Evolutionary conservation across 179 eudicot genomes (phyloP), one percentile per base, ranked within the genome.

Genomic region (Beta macrorhiza): DNA sequence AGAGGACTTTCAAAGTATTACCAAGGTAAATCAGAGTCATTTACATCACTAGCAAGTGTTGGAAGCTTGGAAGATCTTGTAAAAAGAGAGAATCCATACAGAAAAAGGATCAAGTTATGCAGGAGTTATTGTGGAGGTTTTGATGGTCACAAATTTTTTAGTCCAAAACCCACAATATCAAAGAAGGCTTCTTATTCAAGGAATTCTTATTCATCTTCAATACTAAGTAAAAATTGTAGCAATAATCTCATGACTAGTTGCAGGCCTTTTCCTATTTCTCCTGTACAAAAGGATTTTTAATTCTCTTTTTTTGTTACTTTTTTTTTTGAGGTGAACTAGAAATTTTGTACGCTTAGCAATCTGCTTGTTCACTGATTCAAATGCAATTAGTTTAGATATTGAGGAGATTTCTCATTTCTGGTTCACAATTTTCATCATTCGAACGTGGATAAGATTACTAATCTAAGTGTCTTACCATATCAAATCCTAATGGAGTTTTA

Each of bases 21-120:
- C 44, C 77, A 88, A 71, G 97, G 97, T 0, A 91, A 93, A 82
- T 90, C 94, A 0, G 89, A 93, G 51, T 89, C 95, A 58, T 93
- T 90, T 80, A 81, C 91, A 85, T 85, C 93, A 74, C 76, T 93
- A 82, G 89, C 87, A 83, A 81, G 86, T 80, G 95, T 89, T 49
- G 82, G 81, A 71, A 89, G 81, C 68, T 75, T 93, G 51, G 93
- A 90, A 89, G 96, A 92, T 78, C 91, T 93, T 32, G 90, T 83
- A 20, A 92, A 93, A 89, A 88, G 85, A 81, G 87, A 77, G 32
- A 87, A 88, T 45, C 87, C 87, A 12, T 84, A 75, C 77, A 81
- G 8, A 37, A 89, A 87, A 78, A 87, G 55, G 67, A 83, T 89
- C 75, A 88, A 87, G 25, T 81, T 89, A 5, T 85, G 90, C 63